Percentiles rank a stretch among this genome's conserved stretches.
These are phyloP conservation scores for Claviceps sp. DNA, from an alignment of 2,329 filamentous ascomycete species.

Conservation along the genomic window DNA sequence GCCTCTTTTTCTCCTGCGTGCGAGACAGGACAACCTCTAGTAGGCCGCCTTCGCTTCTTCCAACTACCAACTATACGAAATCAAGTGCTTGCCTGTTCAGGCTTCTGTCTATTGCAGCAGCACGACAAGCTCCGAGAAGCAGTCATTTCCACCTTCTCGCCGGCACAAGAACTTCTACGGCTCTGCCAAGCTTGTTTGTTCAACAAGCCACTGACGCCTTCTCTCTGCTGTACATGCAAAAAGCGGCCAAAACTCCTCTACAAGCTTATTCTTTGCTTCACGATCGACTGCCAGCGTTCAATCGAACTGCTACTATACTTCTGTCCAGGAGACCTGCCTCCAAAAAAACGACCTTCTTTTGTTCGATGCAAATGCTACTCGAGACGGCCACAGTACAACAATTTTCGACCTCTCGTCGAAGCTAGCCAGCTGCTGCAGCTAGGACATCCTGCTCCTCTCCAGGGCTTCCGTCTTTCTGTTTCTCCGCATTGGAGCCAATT, in stretches of 20 bases:
- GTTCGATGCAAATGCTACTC: constrained; percentile 18
- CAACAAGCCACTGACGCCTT: background rate
- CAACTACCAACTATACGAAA: background rate
- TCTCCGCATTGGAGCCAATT: constrained; percentile 1
- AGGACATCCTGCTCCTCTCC: background rate
- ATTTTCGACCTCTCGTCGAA: constrained; percentile 11
- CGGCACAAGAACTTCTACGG: background rate
- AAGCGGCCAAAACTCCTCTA: constrained; percentile 2
- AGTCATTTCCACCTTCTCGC: background rate
- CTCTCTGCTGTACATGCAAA: background rate
- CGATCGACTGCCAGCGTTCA: background rate
- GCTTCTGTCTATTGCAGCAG: background rate
- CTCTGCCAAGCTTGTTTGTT: background rate
- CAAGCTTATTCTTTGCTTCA: background rate
- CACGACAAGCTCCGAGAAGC: background rate
- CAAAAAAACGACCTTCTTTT: constrained; percentile 3
- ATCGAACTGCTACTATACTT: background rate
- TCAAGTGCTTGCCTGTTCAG: background rate
- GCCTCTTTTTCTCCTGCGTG: constrained; percentile 6
- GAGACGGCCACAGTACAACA: constrained; percentile 21
- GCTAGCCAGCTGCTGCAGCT: background rate
- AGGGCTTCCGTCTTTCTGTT: background rate
- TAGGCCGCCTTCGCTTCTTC: background rate
- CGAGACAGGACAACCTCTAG: constrained; percentile 2
- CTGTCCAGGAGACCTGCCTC: constrained; percentile 2